Conservation (phyloP, 371 early-diverging fungal genomes). For the Mucor ambiguus region DNA sequence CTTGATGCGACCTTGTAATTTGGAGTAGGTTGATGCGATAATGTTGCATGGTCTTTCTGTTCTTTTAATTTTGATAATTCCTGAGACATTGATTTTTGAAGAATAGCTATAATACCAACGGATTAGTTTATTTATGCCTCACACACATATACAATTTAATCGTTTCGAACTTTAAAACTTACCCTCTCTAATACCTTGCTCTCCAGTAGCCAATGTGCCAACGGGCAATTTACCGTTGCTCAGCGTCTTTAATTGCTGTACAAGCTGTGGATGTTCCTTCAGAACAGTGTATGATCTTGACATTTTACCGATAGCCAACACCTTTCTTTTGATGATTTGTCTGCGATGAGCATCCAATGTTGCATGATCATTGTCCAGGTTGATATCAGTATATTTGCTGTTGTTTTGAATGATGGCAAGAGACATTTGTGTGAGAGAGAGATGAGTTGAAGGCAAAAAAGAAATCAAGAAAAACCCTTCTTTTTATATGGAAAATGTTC, state of each 20-base stretch:
- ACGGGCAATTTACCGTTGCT: constrained; percentile 37
- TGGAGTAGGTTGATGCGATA: constrained; percentile 18
- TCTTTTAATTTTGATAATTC: constrained; percentile 19
- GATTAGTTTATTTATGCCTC: not conserved
- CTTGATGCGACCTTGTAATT: constrained; percentile 21
- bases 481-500: not conserved
- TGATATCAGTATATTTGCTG: not conserved
- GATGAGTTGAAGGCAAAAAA: not conserved
- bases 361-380: constrained; percentile 2
- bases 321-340: constrained; percentile 44
- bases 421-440: constrained; percentile 5
- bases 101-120: not conserved
- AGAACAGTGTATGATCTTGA: constrained; percentile 39
- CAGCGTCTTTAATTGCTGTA: constrained; percentile 39
- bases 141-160: not conserved
- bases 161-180: constrained; percentile 7
- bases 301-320: constrained; percentile 45
- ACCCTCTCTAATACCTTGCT: constrained; percentile 43
- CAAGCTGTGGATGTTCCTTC: constrained; percentile 38
- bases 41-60: constrained; percentile 17
- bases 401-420: constrained; percentile 20
- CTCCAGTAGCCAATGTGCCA: constrained; percentile 37
- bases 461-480: not conserved
- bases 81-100: constrained; percentile 7
- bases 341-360: constrained; percentile 34